Base-by-base conservation (phyloP, 495 filamentous ascomycete species). In the Umbilicaria muhlenbergii region DNA sequence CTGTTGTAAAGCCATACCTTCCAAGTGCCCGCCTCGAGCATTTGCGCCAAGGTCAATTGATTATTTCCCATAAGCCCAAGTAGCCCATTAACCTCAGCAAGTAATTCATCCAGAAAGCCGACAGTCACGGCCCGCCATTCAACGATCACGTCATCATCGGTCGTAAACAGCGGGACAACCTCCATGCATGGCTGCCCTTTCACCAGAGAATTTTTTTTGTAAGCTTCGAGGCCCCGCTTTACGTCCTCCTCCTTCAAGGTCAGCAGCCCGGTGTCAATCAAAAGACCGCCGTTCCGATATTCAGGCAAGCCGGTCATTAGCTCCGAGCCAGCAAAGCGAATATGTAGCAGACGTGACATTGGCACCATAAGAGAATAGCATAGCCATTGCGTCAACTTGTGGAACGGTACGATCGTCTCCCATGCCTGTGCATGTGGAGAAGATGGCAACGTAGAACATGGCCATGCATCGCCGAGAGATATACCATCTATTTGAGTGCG, bases 381-480 rank as follows among this genome's bases (percentile, higher is more conserved):
- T 13, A 83, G 70, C 80, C 80, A 84, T 52, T 84, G 80, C 0
- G 80, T 83, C 19, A 83, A 67, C 55, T 84, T 84, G 61, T 84
- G 80, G 60, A 82, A 81, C 1, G 92, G 89, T 6, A 94, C 79
- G 50, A 98, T 94, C 52, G 73, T 81, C 56, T 98, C 89, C 92
- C 91, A 96, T 0, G 79, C 71, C 28, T 78, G 71, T 11, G 78
- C 73, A 15, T 81, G 81, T 14, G 83, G 77, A 3, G 75, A 78
- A 17, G 60, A 62, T 1, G 88, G 86, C 71, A 96, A 78, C 38
- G 77, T 73, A 32, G 78, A 80, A 58, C 86, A 94, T 0, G 78
- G 81, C 91, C 91, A 98, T 21, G 92, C 91, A 56, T 98, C 91
- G 36, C 91, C 91, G 39, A 98, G 78, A 0, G 86, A 77, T 28